Evolutionary conservation across 2,329 filamentous ascomycete species (phyloP), one percentile per base, ranked within the genome.

Genomic region (Reticulascus tulasneorum): DNA sequence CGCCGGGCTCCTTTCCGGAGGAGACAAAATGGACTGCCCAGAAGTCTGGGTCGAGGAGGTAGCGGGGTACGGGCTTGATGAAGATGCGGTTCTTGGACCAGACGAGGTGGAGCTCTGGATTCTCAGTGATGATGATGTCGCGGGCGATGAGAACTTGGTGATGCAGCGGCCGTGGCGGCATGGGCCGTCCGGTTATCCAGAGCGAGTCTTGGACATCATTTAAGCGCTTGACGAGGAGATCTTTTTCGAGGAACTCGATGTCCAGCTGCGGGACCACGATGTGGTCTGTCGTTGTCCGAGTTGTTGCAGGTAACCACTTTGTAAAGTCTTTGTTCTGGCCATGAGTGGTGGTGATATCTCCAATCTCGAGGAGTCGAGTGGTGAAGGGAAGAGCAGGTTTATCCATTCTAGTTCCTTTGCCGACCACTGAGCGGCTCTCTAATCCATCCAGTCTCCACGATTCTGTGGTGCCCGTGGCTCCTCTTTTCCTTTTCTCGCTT

Each of bases 21-120:
- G 26, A 42, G 11, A 51, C 23, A 13, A 55, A 38, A 33, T 54
- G 45, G 7, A 31, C 29, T 5, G 38, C 47, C 66, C 64, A 64
- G 45, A 67, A 59, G 11, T 47, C 36, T 9, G 53, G 50, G 19
- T 48, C 52, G 0, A 69, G 50, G 1, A 70, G 51, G 30, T 58
- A 71, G 2, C 48, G 37, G 1, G 69, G 69, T 2, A 66, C 40
- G 1, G 64, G 63, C 38, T 67, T 67, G 9, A 67, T 29, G 26
- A 50, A 67, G 17, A 57, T 64, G 26, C 58, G 53, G 9, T 55
- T 53, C 13, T 52, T 54, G 29, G 55, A 51, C 63, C 62, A 67
- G 20, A 67, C 47, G 27, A 65, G 56, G 31, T 66, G 63, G 17
- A 66, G 49, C 18, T 63, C 57, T 9, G 60, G 47, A 11, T 51